Base-by-base conservation (phyloP, 805 yeast species). In the Yarrowia porcina region DNA sequence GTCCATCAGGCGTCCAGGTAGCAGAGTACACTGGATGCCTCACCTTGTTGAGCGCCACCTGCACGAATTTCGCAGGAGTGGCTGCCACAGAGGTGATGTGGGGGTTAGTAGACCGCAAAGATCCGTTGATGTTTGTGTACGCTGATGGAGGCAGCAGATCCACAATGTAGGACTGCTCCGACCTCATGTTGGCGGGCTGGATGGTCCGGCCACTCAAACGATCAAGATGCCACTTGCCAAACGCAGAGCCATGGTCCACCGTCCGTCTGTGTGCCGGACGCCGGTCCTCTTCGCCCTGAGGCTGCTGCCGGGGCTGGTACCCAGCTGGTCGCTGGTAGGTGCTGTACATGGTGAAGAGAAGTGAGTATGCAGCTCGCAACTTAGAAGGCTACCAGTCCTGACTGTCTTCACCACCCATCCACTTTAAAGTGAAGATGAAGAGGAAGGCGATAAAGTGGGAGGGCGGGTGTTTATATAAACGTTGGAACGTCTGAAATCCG, bases 1-100 rank as follows among this genome's bases (percentile, higher is more conserved):
- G 80, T 0, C 97, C 98, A 68, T 91, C 97, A 0, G 98, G 98
- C 0, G 99, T 94, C 97, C 97, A 93, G 72, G 83, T 84, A n/a
- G 90, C 86, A 1, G 92, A 86, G 69, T 90, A 89, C 60, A 92
- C 90, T 2, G 96, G 89, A 76, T 93, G 97, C 70, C 88, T 87
- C 11, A 91, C 90, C 74, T 94, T 94, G 76, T 93, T 94, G 18
- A 94, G 86, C 64, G 96, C 86, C 54, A 92, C 81, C 76, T 93
- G 98, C 4, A 90, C 94, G 73, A 93, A 91, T 70, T 91, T 91
- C 27, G 89, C 82, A 56, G 66, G 50, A 17, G 44, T 45, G 15
- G 63, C 52, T 3, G 63, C 41, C 42, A 45, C 63, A 32, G 44
- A 32, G 13, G 63, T 36, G 3, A 45, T 44, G 35, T 42, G 42